Evolutionary conservation across 768 basidiomycete species (phyloP).

Genomic region (Suillus americanus): DNA sequence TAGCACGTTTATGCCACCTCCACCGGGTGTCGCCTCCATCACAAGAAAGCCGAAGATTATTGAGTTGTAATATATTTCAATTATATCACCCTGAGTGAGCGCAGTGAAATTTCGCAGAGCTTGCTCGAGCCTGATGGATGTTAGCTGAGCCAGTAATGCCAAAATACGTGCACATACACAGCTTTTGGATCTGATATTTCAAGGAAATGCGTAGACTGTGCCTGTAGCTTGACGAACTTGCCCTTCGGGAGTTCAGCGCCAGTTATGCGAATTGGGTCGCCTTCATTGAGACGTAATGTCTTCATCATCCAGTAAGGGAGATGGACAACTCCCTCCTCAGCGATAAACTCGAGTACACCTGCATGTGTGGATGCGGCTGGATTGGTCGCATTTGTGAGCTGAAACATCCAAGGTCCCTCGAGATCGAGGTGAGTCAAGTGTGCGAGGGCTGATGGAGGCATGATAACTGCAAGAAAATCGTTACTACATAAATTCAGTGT

Average conservation of each 20-base stretch:
- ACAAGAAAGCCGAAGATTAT: constrained; percentile 94
- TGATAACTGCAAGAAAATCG: constrained; percentile 65
- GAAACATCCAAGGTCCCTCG: constrained; percentile 94
- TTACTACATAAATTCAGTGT: constrained; percentile 8
- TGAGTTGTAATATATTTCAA: constrained; percentile 96
- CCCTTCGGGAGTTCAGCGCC: constrained; percentile 89
- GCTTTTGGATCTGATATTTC: constrained; percentile 98
- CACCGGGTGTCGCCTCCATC: constrained; percentile 89
- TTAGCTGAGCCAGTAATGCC: not conserved
- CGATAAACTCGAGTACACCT: constrained; percentile 98
- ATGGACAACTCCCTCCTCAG: constrained; percentile 93
- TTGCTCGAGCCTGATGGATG: constrained; percentile 75
- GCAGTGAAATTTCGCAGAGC: constrained; percentile 91
- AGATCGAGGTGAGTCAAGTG: constrained; percentile 85
- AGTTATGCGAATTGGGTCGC: constrained; percentile 91
- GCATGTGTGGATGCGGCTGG: constrained; percentile 86
- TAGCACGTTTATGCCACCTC: constrained; percentile 83
- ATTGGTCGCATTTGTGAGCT: constrained; percentile 87
- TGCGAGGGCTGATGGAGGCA: constrained; percentile 95
- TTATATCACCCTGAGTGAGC: constrained; percentile 93
- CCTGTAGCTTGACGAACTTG: constrained; percentile 94
- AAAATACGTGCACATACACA: constrained; percentile 60
- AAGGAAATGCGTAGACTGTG: constrained; percentile 92
- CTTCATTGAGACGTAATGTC: constrained; percentile 88
- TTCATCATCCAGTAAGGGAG: constrained; percentile 99